Evolutionary conservation across 2,329 filamentous ascomycete species (phyloP), one percentile per base, ranked within the genome.

Genomic region (Cladosporium halotolerans): DNA sequence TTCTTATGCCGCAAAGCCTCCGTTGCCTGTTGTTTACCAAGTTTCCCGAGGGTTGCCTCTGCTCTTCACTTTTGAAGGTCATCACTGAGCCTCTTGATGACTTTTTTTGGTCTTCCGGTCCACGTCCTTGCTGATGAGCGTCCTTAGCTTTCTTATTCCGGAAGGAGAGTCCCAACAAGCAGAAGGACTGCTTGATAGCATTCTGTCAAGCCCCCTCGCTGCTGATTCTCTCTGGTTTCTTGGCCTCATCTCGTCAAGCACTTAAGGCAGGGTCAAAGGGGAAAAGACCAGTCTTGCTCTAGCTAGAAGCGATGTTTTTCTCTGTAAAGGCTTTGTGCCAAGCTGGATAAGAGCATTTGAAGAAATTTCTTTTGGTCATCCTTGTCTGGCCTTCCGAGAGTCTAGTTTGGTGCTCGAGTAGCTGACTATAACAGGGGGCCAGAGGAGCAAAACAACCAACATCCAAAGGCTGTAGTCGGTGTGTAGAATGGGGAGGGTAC

Each of bases 391-490:
- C 53, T 45, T 51, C 36, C 10, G 18, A 51, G 28, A 40, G 33
- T 19, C 39, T 43, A 32, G 34, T 54, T 41, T 43, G 39, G 18
- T 28, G 8, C 11, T 55, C 47, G 4, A 58, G 46, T 9, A 48
- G 9, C 46, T 59, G 44, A 46, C 45, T 53, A 39, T 59, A 59
- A 31, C 56, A 57, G 16, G 31, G 57, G 28, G 55, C 57, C 14
- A 59, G 44, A 45, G 56, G 57, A 19, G 48, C 36, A 38, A 61
- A 58, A 13, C 55, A 48, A 14, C 58, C 46, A 13, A 62, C 42
- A 55, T 62, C 58, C 11, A 60, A 41, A 36, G 58, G 60, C 55
- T 62, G 54, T 28, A 58, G 28, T 31, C 11, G 6, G 10, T 33
- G 33, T 34, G 23, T 23, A 23, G 23, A 23, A 7, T 23, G 4